Evolutionary conservation across 768 basidiomycete species (phyloP).

Genomic region (Roridomyces roridus): DNA sequence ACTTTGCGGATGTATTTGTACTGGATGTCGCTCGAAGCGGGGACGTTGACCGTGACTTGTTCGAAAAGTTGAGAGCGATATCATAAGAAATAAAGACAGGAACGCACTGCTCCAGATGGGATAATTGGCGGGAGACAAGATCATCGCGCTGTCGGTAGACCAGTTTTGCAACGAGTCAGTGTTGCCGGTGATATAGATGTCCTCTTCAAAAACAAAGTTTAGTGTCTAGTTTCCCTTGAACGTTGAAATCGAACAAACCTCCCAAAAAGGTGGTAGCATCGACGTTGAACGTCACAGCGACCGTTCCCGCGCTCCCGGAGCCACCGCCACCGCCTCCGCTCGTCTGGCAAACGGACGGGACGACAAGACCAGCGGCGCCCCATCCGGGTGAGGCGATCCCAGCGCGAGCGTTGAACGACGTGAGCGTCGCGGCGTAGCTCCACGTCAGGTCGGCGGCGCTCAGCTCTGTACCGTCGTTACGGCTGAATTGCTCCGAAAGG

Average conservation of each 20-base stretch:
- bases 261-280: slow-evolving; percentile 63
- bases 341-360: slow-evolving; percentile 51
- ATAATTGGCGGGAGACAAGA: slow-evolving; percentile 60
- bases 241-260: slow-evolving; percentile 45
- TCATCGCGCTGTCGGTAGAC: slow-evolving; percentile 61
- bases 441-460: slow-evolving; percentile 77
- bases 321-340: slow-evolving; percentile 27
- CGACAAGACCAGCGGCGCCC: slow-evolving; percentile 66
- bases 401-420: slow-evolving; percentile 57
- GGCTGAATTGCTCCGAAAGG: slow-evolving; percentile 69
- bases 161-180: slow-evolving; percentile 63
- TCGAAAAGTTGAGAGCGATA: no score
- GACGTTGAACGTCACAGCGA: slow-evolving; percentile 66
- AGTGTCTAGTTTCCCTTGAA: no score
- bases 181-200: slow-evolving; percentile 71
- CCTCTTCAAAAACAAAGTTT: slow-evolving; percentile 60
- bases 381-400: slow-evolving; percentile 59
- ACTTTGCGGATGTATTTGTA: slow-evolving; percentile 76
- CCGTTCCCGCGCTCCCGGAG: slow-evolving; percentile 23
- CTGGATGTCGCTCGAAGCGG: slow-evolving; percentile 57
- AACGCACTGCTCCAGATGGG: slow-evolving; percentile 73
- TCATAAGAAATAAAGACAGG: no score
- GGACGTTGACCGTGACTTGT: slow-evolving; percentile 71
- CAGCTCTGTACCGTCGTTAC: slow-evolving; percentile 51
- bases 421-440: slow-evolving; percentile 77